Evolutionary conservation across 768 basidiomycete genomes (phyloP).

Genomic region (Pleurotus tuber-regium): DNA sequence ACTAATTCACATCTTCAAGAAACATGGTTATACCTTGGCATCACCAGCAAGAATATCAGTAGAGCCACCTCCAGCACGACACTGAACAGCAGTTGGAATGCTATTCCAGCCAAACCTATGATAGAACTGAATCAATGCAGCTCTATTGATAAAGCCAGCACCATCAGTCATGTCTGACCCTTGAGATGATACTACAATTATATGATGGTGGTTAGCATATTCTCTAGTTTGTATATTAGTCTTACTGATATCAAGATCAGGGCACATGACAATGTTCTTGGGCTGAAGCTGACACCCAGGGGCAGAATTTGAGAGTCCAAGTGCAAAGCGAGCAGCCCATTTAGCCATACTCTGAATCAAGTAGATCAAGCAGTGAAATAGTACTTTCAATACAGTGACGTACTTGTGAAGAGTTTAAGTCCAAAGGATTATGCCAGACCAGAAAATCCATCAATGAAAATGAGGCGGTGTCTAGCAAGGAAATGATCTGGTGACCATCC

Average conservation of each 20-base stretch:
- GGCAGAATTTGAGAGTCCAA: constrained; percentile 50
- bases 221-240: too few species aligned
- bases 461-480: neutral
- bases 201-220: too few species aligned
- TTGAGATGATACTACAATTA: constrained; percentile 24
- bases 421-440: constrained; percentile 42
- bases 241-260: constrained; percentile 35
- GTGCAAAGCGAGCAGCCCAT: constrained; percentile 45
- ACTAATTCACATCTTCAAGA: neutral
- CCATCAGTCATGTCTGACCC: constrained; percentile 40
- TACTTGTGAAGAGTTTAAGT: constrained; percentile 40
- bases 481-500: constrained; percentile 9
- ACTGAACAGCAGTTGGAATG: constrained; percentile 38
- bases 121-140: constrained; percentile 24
- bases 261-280: constrained; percentile 25
- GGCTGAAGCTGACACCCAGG: constrained; percentile 35
- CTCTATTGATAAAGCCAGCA: constrained; percentile 32
- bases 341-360: constrained; percentile 43
- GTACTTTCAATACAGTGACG: neutral
- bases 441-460: constrained; percentile 39
- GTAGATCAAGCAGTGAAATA: neutral
- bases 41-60: neutral
- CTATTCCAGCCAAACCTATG: constrained; percentile 27
- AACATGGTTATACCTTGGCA: constrained; percentile 3
- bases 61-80: constrained; percentile 28